Base-by-base conservation (phyloP, 75 land plant genomes). In the Azolla pinnata region DNA sequence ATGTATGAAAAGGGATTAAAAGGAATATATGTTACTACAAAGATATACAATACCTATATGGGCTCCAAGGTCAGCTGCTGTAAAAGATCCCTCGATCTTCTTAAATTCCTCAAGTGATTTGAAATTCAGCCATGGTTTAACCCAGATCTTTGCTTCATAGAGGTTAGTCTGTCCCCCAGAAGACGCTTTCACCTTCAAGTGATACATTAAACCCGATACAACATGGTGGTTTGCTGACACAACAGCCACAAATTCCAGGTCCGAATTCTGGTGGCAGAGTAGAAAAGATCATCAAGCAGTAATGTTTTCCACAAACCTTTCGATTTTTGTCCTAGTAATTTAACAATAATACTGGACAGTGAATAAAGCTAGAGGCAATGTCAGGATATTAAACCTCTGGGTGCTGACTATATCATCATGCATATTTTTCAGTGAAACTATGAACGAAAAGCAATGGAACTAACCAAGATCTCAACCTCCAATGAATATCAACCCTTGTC, bases 121-220 rank as follows among this genome's bases (percentile, higher is more conserved):
- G 77, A 79, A 80, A 33, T 80, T 72, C 69, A 72, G 54, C 90
- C 95, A 88, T 7, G 79, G 77, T 62, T 88, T 88, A 19, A 77
- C 83, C 90, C 90, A 85, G 10, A 88, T 75, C 70, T 88, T 79
- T 2, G 95, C 95, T 44, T 82, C 83, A 61, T 82, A 88, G 7
- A 79, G 61, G 45, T 77, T 77, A 57, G 75, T 72, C 56, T 71
- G 30, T 4, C 62, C 73, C 1, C 51, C 81, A 24, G 86, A 76
- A 9, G 29, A 38, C 2, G 60, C 90, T 73, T 85, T 90, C 33
- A 88, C 20, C 16, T 75, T 79, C 1, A 88, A 68, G 31, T 82
- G 69, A 54, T 85, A 76, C 65, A 85, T 58, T 0, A 71, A 74
- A 0, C 95, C 95, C 0, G 86, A 70, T 10, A 88, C 95, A 46